phyloP scores from a whole-genome alignment of 2,329 filamentous ascomycete genomes.

The Paracorniculantispora psalliotae region DNA sequence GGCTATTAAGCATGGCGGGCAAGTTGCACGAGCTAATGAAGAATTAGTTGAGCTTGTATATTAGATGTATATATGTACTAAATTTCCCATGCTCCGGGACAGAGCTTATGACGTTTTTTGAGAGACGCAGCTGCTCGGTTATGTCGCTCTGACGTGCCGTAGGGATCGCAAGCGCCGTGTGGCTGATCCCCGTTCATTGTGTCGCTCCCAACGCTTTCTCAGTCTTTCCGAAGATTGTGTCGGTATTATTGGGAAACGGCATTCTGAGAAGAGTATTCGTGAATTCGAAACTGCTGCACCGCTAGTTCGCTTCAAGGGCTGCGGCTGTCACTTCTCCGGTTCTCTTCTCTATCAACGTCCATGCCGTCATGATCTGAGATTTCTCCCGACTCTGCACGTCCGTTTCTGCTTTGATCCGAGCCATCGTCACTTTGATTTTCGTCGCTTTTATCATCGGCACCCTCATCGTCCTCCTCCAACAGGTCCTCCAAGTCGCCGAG shows the following conservation, averaged over 20 bases:
- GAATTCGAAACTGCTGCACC: too few relatives aligned
- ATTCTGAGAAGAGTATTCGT: too few relatives aligned
- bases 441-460: constrained; percentile 21
- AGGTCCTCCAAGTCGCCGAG: constrained; percentile 74
- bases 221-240: too few relatives aligned
- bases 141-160: not conserved
- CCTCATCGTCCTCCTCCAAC: constrained; percentile 55
- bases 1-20: constrained; percentile 55
- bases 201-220: not conserved
- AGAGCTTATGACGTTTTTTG: not conserved
- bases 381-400: constrained; percentile 37
- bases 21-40: constrained; percentile 32
- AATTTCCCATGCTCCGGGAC: not conserved
- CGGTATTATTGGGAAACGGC: too few relatives aligned
- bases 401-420: constrained; percentile 20
- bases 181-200: not conserved
- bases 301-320: constrained; percentile 16
- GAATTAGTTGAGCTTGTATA: constrained; percentile 2
- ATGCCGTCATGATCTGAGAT: constrained; percentile 30
- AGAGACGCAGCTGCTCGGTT: not conserved
- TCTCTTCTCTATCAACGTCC: constrained; percentile 34
- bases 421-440: constrained; percentile 50
- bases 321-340: constrained; percentile 19
- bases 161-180: not conserved
- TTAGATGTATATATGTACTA: constrained; percentile 7